Evolutionary conservation across 331 rosid species (phyloP).

Genomic region (Rhamnella rubrinervis): DNA sequence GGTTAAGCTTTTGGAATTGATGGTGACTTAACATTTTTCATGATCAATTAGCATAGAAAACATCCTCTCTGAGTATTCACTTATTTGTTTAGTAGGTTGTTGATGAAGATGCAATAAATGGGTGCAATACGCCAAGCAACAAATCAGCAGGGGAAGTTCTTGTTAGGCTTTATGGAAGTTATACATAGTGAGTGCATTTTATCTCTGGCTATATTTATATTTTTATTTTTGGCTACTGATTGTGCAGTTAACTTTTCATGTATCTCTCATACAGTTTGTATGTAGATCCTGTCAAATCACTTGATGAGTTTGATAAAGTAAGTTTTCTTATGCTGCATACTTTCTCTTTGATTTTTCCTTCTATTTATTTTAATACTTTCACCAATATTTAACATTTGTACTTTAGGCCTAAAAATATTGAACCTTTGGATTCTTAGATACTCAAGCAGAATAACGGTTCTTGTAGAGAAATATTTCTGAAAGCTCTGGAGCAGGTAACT

Average conservation of each 20-base stretch:
- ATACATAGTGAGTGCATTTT: constrained; percentile 42
- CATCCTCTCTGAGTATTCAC: neutral
- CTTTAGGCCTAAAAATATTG: constrained; percentile 7
- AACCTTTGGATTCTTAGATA: constrained; percentile 37
- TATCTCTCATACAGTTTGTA: constrained; percentile 47
- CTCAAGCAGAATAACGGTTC: constrained; percentile 40
- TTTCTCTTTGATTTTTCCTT: constrained; percentile 9
- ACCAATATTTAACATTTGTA: constrained; percentile 14
- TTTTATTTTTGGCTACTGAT: neutral
- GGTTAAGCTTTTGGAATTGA: too few species aligned
- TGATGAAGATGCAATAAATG: constrained; percentile 37
- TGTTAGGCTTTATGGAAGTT: constrained; percentile 77
- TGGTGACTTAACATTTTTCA: neutral
- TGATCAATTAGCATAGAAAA: constrained; percentile 1
- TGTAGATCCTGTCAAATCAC: constrained; percentile 53
- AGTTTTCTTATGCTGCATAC: constrained; percentile 14
- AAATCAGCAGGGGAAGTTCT: constrained; percentile 36
- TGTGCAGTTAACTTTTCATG: constrained; percentile 1
- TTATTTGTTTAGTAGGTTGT: constrained; percentile 49
- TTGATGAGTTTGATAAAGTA: constrained; percentile 54
- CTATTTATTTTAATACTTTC: neutral
- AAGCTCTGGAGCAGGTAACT: constrained; percentile 51
- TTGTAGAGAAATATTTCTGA: constrained; percentile 32
- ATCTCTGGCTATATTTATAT: constrained; percentile 9
- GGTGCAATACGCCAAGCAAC: constrained; percentile 31